These are phyloP conservation scores for Fusarium tanahbumbuense DNA, from an alignment of 2,329 filamentous ascomycete species.

Conservation along the genomic window DNA sequence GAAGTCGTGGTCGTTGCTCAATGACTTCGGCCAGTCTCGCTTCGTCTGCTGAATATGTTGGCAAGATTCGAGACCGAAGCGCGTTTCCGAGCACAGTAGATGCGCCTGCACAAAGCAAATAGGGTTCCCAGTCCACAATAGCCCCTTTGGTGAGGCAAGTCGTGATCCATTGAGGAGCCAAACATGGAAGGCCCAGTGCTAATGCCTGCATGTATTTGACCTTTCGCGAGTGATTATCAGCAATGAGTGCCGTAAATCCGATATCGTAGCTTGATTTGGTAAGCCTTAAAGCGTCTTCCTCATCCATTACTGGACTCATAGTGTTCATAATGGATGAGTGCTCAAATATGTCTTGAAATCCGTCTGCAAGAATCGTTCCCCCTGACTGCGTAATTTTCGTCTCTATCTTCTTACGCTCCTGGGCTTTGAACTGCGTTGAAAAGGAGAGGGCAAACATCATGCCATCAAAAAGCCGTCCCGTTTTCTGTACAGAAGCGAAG, in stretches of 20 bases:
- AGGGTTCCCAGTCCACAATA: constrained; percentile 80
- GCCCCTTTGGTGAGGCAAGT: constrained; percentile 72
- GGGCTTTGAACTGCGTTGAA: constrained; percentile 56
- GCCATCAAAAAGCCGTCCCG: constrained; percentile 70
- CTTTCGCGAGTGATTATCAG: constrained; percentile 86
- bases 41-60: constrained; percentile 67
- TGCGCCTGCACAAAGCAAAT: constrained; percentile 86
- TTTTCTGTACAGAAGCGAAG: constrained; percentile 44
- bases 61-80: constrained; percentile 77
- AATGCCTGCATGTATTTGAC: constrained; percentile 96
- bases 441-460: constrained; percentile 93
- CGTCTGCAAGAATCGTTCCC: constrained; percentile 75
- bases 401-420: constrained; percentile 62
- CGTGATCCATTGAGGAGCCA: constrained; percentile 84
- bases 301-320: constrained; percentile 47
- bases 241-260: constrained; percentile 87
- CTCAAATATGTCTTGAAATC: constrained; percentile 86
- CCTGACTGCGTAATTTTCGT: constrained; percentile 76
- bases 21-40: constrained; percentile 70
- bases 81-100: constrained; percentile 81
- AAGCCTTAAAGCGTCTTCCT: constrained; percentile 61
- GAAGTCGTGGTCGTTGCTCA: constrained; percentile 68
- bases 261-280: constrained; percentile 63
- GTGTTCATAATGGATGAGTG: constrained; percentile 51
- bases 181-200: constrained; percentile 86